Evolutionary conservation across 108 stramenopile species (phyloP).

Genomic region (Mediolabrus comicus): DNA sequence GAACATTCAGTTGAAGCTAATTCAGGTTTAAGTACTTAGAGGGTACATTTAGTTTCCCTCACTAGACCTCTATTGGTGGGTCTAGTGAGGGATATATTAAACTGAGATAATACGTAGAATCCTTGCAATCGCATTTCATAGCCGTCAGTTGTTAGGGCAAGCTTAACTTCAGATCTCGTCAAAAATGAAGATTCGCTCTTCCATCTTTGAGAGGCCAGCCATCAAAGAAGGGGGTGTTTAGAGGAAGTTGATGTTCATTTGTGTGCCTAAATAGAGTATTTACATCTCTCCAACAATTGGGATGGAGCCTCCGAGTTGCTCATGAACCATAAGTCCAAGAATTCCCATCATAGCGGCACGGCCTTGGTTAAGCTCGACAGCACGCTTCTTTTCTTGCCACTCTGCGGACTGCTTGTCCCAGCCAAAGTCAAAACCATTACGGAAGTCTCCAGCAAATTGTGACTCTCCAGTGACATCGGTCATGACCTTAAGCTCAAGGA

Average conservation of each 20-base stretch:
- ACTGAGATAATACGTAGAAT: background rate
- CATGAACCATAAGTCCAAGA: conserved; percentile 87
- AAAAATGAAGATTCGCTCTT: background rate
- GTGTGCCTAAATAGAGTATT: conserved; percentile 8
- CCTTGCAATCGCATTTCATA: background rate
- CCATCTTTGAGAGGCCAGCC: background rate
- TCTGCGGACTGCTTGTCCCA: conserved; percentile 65
- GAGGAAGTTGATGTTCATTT: background rate
- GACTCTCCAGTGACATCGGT: conserved; percentile 25
- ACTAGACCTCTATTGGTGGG: conserved; percentile 1
- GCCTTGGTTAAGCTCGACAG: conserved; percentile 92
- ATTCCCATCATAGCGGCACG: conserved; percentile 91
- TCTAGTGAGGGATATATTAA: background rate
- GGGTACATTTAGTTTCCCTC: background rate
- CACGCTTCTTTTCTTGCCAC: conserved; percentile 67
- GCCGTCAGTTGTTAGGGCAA: background rate
- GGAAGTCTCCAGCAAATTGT: conserved; percentile 39
- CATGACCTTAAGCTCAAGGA: conserved; percentile 44
- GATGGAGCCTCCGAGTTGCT: conserved; percentile 57
- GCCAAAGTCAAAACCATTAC: conserved; percentile 52
- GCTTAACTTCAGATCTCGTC: background rate
- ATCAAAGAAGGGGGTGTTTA: background rate
- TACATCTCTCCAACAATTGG: conserved; percentile 41
- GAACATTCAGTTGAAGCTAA: background rate
- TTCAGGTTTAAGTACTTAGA: background rate